A percentile compares a stretch with the other conserved stretches of the same genome.
phyloP scores from a whole-genome alignment of 2,329 filamentous ascomycete species.

The Mycosphaerella arachidis region DNA sequence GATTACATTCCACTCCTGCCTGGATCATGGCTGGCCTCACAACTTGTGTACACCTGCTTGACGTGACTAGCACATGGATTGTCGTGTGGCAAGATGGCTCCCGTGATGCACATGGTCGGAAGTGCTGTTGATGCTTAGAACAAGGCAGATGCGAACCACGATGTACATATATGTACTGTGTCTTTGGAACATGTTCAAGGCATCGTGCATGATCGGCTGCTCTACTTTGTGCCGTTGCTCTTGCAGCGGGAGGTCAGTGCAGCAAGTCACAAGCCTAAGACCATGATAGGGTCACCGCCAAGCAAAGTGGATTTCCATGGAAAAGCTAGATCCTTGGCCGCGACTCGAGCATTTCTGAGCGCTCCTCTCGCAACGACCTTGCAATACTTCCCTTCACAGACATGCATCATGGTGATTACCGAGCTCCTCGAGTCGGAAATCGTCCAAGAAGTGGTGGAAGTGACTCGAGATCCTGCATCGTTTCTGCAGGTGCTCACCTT shows the following conservation, averaged over 20 bases:
- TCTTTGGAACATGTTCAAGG: not conserved
- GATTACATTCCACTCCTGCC: not conserved
- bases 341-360: not conserved
- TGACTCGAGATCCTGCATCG: not conserved
- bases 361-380: not conserved
- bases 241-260: not conserved
- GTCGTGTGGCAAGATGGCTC: not conserved
- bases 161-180: not conserved
- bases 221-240: not conserved
- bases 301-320: not conserved
- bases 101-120: not conserved
- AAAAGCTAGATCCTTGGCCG: not conserved
- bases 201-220: not conserved
- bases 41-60: not conserved
- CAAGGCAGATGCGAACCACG: not conserved
- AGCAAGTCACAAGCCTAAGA: not conserved
- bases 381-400: not conserved
- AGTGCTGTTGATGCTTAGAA: not conserved
- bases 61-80: not conserved
- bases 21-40: not conserved
- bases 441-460: not conserved
- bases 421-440: not conserved
- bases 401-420: not conserved
- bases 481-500: not conserved
- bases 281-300: not conserved